phyloP scores from a whole-genome alignment of 139 green algal species.

The Pleodorina starrii region DNA sequence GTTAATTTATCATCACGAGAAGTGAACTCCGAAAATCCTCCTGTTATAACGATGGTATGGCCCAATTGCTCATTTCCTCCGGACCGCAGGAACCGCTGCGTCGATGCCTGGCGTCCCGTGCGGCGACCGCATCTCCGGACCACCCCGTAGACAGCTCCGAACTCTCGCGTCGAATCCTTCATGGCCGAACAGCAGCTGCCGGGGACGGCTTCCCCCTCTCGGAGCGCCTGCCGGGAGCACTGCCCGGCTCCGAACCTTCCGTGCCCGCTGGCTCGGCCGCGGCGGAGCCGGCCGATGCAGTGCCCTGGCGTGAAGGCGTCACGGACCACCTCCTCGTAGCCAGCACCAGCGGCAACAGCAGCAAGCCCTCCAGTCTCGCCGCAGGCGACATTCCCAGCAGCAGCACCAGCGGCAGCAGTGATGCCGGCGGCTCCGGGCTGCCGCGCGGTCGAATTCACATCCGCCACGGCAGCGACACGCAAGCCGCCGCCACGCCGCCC shows the following conservation, averaged over 20 bases:
- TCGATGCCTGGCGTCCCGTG: not conserved
- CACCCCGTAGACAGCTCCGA: not conserved
- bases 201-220: not conserved
- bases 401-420: not conserved
- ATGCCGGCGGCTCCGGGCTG: not conserved
- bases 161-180: not conserved
- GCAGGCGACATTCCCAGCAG: not conserved
- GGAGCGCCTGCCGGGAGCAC: not conserved
- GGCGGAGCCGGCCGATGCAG: not conserved
- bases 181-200: not conserved
- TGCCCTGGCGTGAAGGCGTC: constrained; percentile 31
- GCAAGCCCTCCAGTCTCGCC: not conserved
- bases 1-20: not conserved
- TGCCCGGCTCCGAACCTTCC: not conserved
- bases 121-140: not conserved
- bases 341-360: constrained; percentile 15
- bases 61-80: not conserved
- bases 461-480: not conserved
- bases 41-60: not conserved
- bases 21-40: not conserved
- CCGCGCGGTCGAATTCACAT: not conserved
- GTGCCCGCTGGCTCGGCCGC: not conserved
- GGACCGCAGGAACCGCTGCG: not conserved
- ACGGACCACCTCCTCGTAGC: not conserved
- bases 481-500: not conserved